phyloP scores from a whole-genome alignment of 306 rosid species.

The Fragaria ananassa region DNA sequence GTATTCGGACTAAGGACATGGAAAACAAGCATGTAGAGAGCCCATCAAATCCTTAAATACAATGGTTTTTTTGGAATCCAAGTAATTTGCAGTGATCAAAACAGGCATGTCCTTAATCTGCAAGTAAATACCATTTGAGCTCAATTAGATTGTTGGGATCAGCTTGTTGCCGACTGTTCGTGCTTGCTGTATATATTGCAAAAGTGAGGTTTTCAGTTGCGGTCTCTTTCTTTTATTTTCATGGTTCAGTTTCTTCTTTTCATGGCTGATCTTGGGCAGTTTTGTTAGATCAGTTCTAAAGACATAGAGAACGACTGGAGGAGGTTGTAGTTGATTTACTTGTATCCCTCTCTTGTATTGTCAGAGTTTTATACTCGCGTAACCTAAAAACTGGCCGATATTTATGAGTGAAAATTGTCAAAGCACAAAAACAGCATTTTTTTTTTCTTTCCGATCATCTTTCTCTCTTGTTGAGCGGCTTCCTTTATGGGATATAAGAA shows the following conservation, averaged over 20 bases:
- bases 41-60: slow-evolving; percentile 59
- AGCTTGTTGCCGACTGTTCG: slow-evolving; percentile 3
- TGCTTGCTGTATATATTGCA: slow-evolving; percentile 44
- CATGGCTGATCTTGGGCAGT: slow-evolving; percentile 27
- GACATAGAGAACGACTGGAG: background rate
- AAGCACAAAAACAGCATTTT: too few relatives aligned
- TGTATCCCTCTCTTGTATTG: background rate
- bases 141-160: slow-evolving; percentile 19
- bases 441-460: too few relatives aligned
- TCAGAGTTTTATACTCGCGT: background rate
- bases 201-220: slow-evolving; percentile 12
- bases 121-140: background rate
- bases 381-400: too few relatives aligned
- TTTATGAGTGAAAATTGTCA: too few relatives aligned
- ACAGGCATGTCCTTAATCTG: slow-evolving; percentile 23
- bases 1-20: slow-evolving; percentile 43
- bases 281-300: slow-evolving; percentile 18
- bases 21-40: slow-evolving; percentile 72
- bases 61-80: slow-evolving; percentile 22
- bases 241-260: slow-evolving; percentile 7
- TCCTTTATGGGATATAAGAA: too few relatives aligned
- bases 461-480: too few relatives aligned
- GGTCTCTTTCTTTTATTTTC: slow-evolving; percentile 7
- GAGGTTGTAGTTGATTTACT: background rate
- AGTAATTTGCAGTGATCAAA: background rate